Percentiles rank a stretch among this genome's conserved stretches.
These are phyloP conservation scores for Crithidia bombi DNA, from an alignment of 208 protist genomes.

Conservation along the genomic window DNA sequence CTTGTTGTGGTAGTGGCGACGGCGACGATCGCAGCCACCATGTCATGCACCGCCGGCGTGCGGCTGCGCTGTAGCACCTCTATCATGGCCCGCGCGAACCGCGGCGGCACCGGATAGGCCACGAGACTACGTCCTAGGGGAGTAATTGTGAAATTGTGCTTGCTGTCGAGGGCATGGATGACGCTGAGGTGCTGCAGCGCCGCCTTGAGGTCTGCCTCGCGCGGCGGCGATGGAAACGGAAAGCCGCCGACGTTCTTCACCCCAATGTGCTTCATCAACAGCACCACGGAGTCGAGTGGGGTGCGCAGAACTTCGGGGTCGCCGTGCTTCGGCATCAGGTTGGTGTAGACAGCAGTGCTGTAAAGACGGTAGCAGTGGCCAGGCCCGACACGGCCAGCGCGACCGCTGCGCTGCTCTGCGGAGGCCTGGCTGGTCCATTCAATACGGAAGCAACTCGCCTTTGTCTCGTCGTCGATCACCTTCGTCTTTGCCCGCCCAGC, in stretches of 20 bases:
- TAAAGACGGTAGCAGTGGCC: constrained; percentile 98
- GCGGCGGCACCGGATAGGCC: constrained; percentile 82
- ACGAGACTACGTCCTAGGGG: constrained; percentile 67
- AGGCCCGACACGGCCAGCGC: constrained; percentile 95
- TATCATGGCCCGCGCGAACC: constrained; percentile 78
- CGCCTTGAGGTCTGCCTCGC: constrained; percentile 63
- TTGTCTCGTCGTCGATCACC: constrained; percentile 95
- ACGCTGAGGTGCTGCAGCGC: constrained; percentile 75
- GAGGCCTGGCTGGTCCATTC: constrained; percentile 97
- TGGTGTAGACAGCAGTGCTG: constrained; percentile 96
- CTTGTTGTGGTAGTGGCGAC: constrained; percentile 78
- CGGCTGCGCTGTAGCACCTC: constrained; percentile 51
- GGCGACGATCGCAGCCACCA: constrained; percentile 66
- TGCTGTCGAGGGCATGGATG: constrained; percentile 75
- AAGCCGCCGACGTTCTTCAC: constrained; percentile 89
- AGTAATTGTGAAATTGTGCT: constrained; percentile 66
- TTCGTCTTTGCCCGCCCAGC: constrained; percentile 97
- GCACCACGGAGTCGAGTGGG: constrained; percentile 90
- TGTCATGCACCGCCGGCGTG: constrained; percentile 26
- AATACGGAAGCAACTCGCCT: constrained; percentile 97
- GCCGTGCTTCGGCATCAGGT: constrained; percentile 95
- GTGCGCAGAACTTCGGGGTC: constrained; percentile 95
- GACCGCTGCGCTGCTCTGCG: constrained; percentile 96
- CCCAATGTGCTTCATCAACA: constrained; percentile 92
- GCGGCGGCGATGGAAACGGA: constrained; percentile 86